These are phyloP conservation scores for Trapa bicornis DNA, from an alignment of 345 rosid species.

Conservation along the genomic window DNA sequence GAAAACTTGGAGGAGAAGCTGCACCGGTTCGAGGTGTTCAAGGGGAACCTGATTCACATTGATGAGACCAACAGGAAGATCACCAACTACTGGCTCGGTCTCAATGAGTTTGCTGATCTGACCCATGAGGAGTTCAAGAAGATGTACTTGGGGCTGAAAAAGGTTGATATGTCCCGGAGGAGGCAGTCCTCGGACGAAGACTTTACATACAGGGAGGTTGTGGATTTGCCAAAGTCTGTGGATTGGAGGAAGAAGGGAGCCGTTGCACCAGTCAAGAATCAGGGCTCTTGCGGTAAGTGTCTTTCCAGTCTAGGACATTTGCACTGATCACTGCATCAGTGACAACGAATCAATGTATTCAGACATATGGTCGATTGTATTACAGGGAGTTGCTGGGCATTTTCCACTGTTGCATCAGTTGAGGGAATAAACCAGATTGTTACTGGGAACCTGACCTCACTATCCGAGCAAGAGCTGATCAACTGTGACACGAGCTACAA, in stretches of 20 bases:
- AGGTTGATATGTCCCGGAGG: conserved; percentile 14
- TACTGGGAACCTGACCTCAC: conserved; percentile 39
- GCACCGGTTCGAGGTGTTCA: conserved; percentile 54
- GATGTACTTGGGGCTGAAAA: conserved; percentile 41
- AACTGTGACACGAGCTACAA: conserved; percentile 39
- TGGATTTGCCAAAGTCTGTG: conserved; percentile 42
- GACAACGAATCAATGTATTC: neutral
- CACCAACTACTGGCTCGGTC: conserved; percentile 56
- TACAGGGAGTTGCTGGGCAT: conserved; percentile 63
- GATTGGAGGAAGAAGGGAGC: conserved; percentile 86
- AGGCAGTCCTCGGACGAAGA: conserved; percentile 16
- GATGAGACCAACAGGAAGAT: conserved; percentile 56
- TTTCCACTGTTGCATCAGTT: conserved; percentile 52
- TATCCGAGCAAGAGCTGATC: conserved; percentile 50
- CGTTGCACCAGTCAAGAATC: conserved; percentile 62
- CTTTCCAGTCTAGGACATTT: neutral
- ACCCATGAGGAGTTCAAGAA: conserved; percentile 69
- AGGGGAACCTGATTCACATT: conserved; percentile 64
- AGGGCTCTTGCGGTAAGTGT: conserved; percentile 59
- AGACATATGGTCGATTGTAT: too few species aligned
- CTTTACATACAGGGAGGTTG: conserved; percentile 24
- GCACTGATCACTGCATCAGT: neutral
- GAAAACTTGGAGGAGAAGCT: conserved; percentile 51
- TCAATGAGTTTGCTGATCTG: conserved; percentile 69
- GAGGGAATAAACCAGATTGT: conserved; percentile 60